Evolutionary conservation across 1,139 yeast genomes (phyloP).

Genomic region (Hyphopichia pseudoburtonii): DNA sequence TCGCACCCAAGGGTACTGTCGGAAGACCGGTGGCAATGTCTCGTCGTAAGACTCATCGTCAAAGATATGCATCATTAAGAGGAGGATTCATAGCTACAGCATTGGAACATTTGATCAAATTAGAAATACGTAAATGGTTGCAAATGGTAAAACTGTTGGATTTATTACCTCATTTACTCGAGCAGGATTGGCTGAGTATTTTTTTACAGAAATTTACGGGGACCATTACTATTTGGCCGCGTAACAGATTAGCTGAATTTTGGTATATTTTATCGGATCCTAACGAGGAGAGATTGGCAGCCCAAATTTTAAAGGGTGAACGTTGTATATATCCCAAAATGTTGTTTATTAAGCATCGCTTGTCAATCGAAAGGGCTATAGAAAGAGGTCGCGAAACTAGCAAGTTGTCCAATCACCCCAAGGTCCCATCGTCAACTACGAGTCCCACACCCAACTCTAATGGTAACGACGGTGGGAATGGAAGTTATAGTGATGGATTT

Average conservation of each 20-base stretch:
- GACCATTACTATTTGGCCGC: conserved; percentile 75
- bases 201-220: conserved; percentile 78
- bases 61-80: conserved; percentile 49
- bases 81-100: conserved; percentile 82
- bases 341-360: conserved; percentile 61
- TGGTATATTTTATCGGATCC: conserved; percentile 71
- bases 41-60: conserved; percentile 45
- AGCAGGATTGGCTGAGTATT: conserved; percentile 79
- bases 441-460: no score
- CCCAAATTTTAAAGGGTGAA: conserved; percentile 64
- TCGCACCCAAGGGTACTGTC: conserved; percentile 78
- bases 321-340: conserved; percentile 66
- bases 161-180: conserved; percentile 64
- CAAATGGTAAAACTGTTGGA: conserved; percentile 66
- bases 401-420: conserved; percentile 13
- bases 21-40: conserved; percentile 70
- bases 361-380: conserved; percentile 64
- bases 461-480: no score
- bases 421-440: conserved; percentile 5
- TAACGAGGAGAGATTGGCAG: conserved; percentile 51
- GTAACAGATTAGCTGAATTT: conserved; percentile 58
- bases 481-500: conserved; percentile 10
- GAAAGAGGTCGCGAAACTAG: conserved; percentile 44
- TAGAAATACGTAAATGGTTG: conserved; percentile 76
- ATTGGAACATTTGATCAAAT: conserved; percentile 64